Base-by-base conservation (phyloP, 108 stramenopile genomes). In the Stephanodiscus triporus region DNA sequence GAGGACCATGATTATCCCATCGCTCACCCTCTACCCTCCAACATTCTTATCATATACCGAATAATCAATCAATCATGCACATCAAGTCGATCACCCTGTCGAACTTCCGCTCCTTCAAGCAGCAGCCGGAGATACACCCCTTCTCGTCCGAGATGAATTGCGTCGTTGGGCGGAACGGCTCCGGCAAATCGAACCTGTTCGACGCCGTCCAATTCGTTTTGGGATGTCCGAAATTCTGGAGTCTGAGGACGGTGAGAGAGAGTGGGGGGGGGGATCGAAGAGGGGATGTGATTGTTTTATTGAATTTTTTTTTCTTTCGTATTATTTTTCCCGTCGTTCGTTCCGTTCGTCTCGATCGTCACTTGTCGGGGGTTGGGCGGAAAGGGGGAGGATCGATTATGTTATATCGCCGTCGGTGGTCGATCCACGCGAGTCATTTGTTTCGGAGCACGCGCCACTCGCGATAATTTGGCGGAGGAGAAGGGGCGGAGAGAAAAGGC, bases 151-250 rank as follows among this genome's bases (percentile, higher is more conserved):
- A 85, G 27, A 97, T 97, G 83, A 99, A 99, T 64, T 87, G 83
- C 49, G 89, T 98, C 22, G 91, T 99, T 2, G 98, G 98, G 10
- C 64, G 97, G 17, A 99, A 99, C 80, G 99, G 99, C 0, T 80
- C 81, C 32, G 99, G 99, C 10, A 99, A 99, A 79, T 91, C 89
- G 54, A 99, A 97, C 75, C 85, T 97, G 29, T 98, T 99, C 79
- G 97, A 97, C 73, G 99, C 99, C 27, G 94, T 99, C 55, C 96
- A 98, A 83, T 99, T 99, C 67, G 96, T 94, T 8, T 83, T 99
- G 29, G 75, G 88, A 65, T 87, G 90, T 54, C 98, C 95, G 50
- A 87, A 93, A 58, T 98, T 98, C 82, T 84, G 84, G 58, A 93
- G 78, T 56, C 83, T 99, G 32, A 72, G 98, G 53, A 73, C 89